Base-by-base conservation (phyloP, 176 grass and related monocot species). In the Carex myosuroides region DNA sequence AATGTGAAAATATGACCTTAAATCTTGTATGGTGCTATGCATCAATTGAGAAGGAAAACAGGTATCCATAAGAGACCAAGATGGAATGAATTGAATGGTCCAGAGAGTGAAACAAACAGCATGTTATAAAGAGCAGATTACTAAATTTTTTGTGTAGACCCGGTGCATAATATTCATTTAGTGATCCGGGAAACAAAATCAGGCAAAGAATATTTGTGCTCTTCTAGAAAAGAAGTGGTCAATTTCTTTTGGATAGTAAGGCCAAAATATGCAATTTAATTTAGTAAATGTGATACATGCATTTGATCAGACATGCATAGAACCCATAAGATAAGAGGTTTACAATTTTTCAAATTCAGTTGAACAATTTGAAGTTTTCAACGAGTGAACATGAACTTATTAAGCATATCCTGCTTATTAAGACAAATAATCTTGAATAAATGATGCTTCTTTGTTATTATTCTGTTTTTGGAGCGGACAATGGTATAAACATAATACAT, bases 11-110 rank as follows among this genome's bases (percentile, higher is more conserved):
- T 52, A 54, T 42, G 13, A 75, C 46, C 46, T 75, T 30, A 75
- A 53, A 75, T 75, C 71, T 75, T 75, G 71, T 52, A 75, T 54
- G 71, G 71, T 54, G 30, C 5, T 21, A 46, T 71, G 39, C 18
- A 71, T 22, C 17, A 46, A 42, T 26, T 54, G 71, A 54, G 71
- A 75, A 54, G 46, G 14, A 16, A 75, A 53, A 30, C 46, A 21
- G 21, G 46, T 24, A 75, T 75, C 44, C 21, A 53, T 53, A 1
- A 54, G 44, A 54, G 42, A 29, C 17, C 18, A 8, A 73, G 46
- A 30, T 52, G 71, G 71, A 75, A 75, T 54, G 71, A 75, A 75
- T 54, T 54, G 71, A 75, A 75, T 54, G 71, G 46, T 75, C 21
- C 46, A 75, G 71, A 75, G 44, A 75, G 21, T 30, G 44, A 75